Conservation (phyloP, 1,284 basidiomycete genomes). For the Heterobasidion parviporum region DNA sequence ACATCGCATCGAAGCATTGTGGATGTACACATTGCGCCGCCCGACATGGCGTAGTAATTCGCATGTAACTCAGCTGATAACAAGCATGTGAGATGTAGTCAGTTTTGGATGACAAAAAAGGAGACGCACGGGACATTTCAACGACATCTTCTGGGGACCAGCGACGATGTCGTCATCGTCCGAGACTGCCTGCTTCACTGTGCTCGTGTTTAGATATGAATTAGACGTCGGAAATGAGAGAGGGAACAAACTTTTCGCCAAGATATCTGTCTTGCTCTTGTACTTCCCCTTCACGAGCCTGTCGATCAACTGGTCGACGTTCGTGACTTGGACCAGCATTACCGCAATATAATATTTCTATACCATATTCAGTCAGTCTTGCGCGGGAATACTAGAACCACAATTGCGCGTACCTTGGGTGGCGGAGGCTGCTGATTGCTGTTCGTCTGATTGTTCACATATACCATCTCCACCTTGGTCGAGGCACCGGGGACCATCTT, state of each 20-base stretch:
- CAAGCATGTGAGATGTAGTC: conserved; percentile 2
- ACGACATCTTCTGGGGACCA: conserved; percentile 78
- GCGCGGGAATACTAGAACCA: neutral
- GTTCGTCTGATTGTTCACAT: conserved; percentile 63
- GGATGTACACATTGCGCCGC: conserved; percentile 83
- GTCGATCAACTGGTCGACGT: conserved; percentile 59
- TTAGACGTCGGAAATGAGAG: neutral
- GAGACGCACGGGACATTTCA: conserved; percentile 82
- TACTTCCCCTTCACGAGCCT: conserved; percentile 61
- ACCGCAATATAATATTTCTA: conserved; percentile 84
- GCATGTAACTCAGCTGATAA: conserved; percentile 77
- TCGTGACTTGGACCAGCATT: conserved; percentile 72
- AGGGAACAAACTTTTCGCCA: conserved; percentile 38
- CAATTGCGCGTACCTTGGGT: conserved; percentile 43
- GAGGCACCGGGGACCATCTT: conserved; percentile 35
- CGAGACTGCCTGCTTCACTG: conserved; percentile 51
- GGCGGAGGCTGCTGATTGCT: conserved; percentile 54
- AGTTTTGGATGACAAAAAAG: conserved; percentile 1
- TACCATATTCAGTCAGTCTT: neutral
- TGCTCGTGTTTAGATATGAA: conserved; percentile 2
- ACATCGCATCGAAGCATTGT: conserved; percentile 93
- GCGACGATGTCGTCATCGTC: conserved; percentile 87
- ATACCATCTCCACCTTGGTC: conserved; percentile 81
- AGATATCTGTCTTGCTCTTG: conserved; percentile 58
- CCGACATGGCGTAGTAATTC: conserved; percentile 81